Conservation (phyloP, 768 basidiomycete species). For the Paxillus rubicundulus region DNA sequence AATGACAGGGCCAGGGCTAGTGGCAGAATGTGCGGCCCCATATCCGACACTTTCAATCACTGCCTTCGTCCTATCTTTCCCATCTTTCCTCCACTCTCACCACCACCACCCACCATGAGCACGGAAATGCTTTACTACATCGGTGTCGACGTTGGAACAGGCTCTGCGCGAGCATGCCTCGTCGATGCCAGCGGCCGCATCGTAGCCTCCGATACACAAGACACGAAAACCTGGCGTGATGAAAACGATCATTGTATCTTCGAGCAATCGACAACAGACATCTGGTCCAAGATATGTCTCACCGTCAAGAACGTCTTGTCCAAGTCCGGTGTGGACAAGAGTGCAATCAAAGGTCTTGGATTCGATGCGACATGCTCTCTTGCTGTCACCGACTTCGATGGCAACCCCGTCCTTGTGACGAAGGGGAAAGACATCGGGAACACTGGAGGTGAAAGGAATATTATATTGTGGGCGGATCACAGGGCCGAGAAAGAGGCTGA, state of each 20-base stretch:
- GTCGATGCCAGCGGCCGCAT: constrained; percentile 67
- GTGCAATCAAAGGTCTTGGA: constrained; percentile 78
- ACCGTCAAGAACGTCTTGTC: constrained; percentile 63
- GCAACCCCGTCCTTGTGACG: constrained; percentile 73
- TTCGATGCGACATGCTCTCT: constrained; percentile 98
- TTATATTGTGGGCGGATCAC: constrained; percentile 97
- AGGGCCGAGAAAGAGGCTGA: constrained; percentile 91
- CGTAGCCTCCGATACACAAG: constrained; percentile 74
- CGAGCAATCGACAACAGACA: constrained; percentile 90
- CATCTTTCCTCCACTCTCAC: constrained; percentile 1
- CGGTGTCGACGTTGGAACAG: constrained; percentile 87
- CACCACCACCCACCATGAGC: constrained; percentile 31
- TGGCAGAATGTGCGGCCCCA: constrained; percentile 9
- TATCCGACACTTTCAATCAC: constrained; percentile 5
- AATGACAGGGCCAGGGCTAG: background rate
- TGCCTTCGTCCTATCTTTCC: background rate
- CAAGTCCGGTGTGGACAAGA: constrained; percentile 51
- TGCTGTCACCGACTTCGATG: constrained; percentile 75
- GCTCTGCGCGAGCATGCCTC: constrained; percentile 86
- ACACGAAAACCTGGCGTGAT: constrained; percentile 86
- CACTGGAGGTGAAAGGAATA: constrained; percentile 67
- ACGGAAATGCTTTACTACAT: constrained; percentile 51
- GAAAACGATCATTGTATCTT: constrained; percentile 86
- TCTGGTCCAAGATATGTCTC: constrained; percentile 71
- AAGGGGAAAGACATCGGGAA: constrained; percentile 61